phyloP scores from a whole-genome alignment of 208 protist genomes.

The Sergeia podlipaevii region DNA sequence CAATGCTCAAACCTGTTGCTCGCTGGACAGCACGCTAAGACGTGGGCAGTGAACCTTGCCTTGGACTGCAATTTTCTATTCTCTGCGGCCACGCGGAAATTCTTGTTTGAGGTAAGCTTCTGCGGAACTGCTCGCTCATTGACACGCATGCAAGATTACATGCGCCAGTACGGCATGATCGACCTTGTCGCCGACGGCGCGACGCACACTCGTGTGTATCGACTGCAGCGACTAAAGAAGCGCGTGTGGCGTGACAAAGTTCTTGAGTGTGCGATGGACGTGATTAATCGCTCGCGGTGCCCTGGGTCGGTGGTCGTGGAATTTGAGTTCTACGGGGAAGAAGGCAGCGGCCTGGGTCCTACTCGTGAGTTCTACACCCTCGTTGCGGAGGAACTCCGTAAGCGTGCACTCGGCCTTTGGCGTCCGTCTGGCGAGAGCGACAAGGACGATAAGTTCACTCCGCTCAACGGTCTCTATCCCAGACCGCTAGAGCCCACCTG shows the following conservation, averaged over 20 bases:
- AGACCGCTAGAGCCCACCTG: conserved; percentile 20
- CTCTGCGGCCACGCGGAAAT: conserved; percentile 54
- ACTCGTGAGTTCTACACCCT: conserved; percentile 91
- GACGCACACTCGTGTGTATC: conserved; percentile 24
- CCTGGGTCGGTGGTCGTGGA: conserved; percentile 55
- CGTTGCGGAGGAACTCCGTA: conserved; percentile 57
- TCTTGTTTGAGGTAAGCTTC: conserved; percentile 80
- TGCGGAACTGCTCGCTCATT: conserved; percentile 56
- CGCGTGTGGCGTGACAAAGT: conserved; percentile 54
- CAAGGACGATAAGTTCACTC: conserved; percentile 42
- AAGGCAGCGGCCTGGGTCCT: conserved; percentile 84
- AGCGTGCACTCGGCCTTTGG: conserved; percentile 63
- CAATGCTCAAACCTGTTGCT: conserved; percentile 72
- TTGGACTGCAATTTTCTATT: conserved; percentile 86
- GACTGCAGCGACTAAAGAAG: conserved; percentile 31
- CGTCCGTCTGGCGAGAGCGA: conserved; percentile 11
- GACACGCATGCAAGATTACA: conserved; percentile 46
- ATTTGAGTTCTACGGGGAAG: conserved; percentile 90
- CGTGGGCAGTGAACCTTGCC: conserved; percentile 78
- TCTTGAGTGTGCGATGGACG: conserved; percentile 59
- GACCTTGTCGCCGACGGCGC: conserved; percentile 15
- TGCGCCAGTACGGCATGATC: conserved; percentile 23
- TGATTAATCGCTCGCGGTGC: conserved; percentile 33
- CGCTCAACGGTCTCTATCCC: conserved; percentile 59
- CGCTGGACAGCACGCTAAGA: conserved; percentile 65